Evolutionary conservation across 2,329 filamentous ascomycete genomes (phyloP).

Genomic region (Sporothrix inflata): DNA sequence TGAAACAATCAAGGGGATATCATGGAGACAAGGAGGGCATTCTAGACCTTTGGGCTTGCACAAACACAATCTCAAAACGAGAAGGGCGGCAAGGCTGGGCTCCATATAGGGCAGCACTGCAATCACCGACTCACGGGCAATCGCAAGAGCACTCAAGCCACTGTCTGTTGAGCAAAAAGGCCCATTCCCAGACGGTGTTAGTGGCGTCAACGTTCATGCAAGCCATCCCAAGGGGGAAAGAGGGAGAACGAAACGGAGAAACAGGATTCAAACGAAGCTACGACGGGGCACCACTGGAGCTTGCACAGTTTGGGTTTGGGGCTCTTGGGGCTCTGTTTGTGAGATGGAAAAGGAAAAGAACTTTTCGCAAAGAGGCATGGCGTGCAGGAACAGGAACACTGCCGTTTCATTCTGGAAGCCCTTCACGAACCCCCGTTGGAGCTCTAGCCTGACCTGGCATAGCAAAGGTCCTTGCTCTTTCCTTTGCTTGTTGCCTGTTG

Average conservation of each 20-base stretch:
- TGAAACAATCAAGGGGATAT: background rate
- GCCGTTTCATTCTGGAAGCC: conserved; percentile 21
- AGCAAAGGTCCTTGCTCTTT: background rate
- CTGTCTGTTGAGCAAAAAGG: background rate
- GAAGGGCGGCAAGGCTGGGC: background rate
- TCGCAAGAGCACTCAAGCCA: no score
- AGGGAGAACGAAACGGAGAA: background rate
- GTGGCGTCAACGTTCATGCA: background rate
- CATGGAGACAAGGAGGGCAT: background rate
- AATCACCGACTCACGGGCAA: background rate
- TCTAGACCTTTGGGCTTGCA: background rate
- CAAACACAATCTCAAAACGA: background rate
- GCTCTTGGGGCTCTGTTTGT: background rate
- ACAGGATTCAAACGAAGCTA: conserved; percentile 13
- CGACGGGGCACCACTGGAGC: background rate
- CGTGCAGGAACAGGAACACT: conserved; percentile 5
- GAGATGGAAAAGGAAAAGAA: background rate
- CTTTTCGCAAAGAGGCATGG: conserved; percentile 1
- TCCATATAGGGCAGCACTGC: no score
- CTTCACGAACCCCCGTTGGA: background rate
- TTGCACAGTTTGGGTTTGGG: background rate
- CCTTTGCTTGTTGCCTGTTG: background rate
- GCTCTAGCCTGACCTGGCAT: background rate
- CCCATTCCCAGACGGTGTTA: background rate
- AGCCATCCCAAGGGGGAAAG: background rate